These are phyloP conservation scores for Bruguiera parviflora DNA, from an alignment of 345 rosid species.

Conservation along the genomic window DNA sequence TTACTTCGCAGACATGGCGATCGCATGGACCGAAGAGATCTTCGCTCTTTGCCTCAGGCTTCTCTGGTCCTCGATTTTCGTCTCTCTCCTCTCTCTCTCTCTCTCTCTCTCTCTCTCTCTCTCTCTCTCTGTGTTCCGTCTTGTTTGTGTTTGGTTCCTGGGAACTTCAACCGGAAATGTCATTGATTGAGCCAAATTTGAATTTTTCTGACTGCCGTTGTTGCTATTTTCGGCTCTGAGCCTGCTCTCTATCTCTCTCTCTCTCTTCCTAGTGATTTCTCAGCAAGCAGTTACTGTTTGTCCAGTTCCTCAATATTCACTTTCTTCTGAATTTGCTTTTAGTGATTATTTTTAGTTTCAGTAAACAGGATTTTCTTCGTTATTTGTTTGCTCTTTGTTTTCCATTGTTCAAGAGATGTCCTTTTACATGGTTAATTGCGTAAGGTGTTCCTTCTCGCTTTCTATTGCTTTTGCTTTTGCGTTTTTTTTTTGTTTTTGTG, in stretches of 20 bases:
- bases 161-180: too few species aligned
- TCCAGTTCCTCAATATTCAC: not conserved
- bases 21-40: slow-evolving; percentile 46
- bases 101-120: not conserved
- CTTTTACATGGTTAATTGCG: not conserved
- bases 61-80: slow-evolving; percentile 48
- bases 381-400: not conserved
- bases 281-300: not conserved
- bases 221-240: not conserved
- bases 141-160: not conserved
- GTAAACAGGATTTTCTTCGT: not conserved
- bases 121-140: not conserved
- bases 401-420: not conserved
- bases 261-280: not conserved
- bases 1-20: slow-evolving; percentile 51
- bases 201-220: not conserved
- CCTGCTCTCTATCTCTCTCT: too few species aligned
- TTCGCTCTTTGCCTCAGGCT: slow-evolving; percentile 46
- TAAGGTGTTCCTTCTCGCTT: not conserved
- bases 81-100: not conserved
- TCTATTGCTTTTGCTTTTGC: too few species aligned
- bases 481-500: not conserved
- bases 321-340: not conserved
- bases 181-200: not conserved
- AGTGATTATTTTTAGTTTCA: not conserved